Evolutionary conservation across 139 green algal genomes (phyloP).

Genomic region (Chlamydomonas sp.): DNA sequence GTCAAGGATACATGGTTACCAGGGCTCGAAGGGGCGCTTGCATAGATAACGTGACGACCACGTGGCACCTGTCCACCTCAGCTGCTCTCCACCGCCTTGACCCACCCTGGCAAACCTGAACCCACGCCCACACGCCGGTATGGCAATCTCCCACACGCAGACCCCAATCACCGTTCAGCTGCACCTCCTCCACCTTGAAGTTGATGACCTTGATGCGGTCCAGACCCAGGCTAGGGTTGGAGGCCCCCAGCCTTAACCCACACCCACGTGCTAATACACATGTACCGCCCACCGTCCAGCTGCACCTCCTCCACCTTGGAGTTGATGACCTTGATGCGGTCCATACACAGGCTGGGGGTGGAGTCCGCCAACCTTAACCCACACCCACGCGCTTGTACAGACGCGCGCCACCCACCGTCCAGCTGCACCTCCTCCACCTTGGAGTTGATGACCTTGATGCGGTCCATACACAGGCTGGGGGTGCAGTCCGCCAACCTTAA

Average conservation of each 20-base stretch:
- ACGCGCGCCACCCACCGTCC: slow-evolving; percentile 1
- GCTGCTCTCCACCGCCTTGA: too few relatives aligned
- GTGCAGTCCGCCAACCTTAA: slow-evolving; percentile 63
- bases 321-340: slow-evolving; percentile 50
- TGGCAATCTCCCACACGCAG: neutral
- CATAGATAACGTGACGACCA: too few relatives aligned
- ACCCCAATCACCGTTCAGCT: slow-evolving; percentile 32
- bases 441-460: slow-evolving; percentile 54
- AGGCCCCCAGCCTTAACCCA: slow-evolving; percentile 58
- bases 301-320: slow-evolving; percentile 52
- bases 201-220: slow-evolving; percentile 48
- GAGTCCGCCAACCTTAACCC: slow-evolving; percentile 59
- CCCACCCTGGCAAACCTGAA: slow-evolving; percentile 50
- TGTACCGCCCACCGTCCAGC: slow-evolving; percentile 12
- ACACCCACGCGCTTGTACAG: neutral
- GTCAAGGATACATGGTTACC: too few relatives aligned
- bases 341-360: slow-evolving; percentile 64
- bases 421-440: slow-evolving; percentile 64
- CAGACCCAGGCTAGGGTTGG: slow-evolving; percentile 66
- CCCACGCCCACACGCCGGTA: neutral
- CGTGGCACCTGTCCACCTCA: too few relatives aligned
- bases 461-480: slow-evolving; percentile 42
- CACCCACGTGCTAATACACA: too few relatives aligned
- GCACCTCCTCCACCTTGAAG: slow-evolving; percentile 49
- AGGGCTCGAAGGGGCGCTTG: too few relatives aligned